These are phyloP conservation scores for Candida parachauliodes DNA, from an alignment of 805 yeast genomes.

Conservation along the genomic window DNA sequence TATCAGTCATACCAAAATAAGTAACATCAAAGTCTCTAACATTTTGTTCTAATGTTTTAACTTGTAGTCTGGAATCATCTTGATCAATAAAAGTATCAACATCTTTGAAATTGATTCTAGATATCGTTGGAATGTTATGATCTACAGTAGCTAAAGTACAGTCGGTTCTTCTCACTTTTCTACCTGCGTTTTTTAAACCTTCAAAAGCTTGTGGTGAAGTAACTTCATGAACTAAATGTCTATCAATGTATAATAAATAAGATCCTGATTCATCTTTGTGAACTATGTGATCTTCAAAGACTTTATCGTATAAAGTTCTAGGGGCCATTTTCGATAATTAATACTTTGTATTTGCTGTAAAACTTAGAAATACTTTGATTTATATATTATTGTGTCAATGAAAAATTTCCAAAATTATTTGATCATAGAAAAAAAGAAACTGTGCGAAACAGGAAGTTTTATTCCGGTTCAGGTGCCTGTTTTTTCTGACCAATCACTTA, in stretches of 20 bases:
- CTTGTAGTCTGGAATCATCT: conserved; percentile 89
- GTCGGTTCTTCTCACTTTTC: conserved; percentile 86
- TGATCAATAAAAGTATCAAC: conserved; percentile 81
- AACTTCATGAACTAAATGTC: conserved; percentile 97
- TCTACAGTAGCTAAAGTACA: conserved; percentile 94
- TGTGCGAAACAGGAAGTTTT: conserved; percentile 1
- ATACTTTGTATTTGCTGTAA: not conserved
- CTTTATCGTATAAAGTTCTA: conserved; percentile 90
- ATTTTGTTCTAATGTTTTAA: conserved; percentile 85
- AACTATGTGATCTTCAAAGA: conserved; percentile 91
- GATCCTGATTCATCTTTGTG: conserved; percentile 87
- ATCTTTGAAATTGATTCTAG: conserved; percentile 73
- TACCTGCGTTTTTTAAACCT: conserved; percentile 83
- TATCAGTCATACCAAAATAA: conserved; percentile 91
- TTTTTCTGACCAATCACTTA: conserved; percentile 1
- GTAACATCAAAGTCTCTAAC: conserved; percentile 87
- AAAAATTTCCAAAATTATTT: conserved; percentile 2
- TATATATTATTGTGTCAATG: not conserved
- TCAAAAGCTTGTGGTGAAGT: conserved; percentile 99
- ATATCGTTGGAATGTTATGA: conserved; percentile 93
- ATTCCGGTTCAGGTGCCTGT: conserved; percentile 1
- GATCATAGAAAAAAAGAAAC: conserved; percentile 1
- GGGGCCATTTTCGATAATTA: conserved; percentile 29
- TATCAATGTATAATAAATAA: conserved; percentile 83
- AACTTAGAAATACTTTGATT: not conserved